A percentile compares a stretch with the other conserved stretches of the same genome.
Conservation (phyloP, 73 alveolate species). For the Durusdinium trenchii region DNA sequence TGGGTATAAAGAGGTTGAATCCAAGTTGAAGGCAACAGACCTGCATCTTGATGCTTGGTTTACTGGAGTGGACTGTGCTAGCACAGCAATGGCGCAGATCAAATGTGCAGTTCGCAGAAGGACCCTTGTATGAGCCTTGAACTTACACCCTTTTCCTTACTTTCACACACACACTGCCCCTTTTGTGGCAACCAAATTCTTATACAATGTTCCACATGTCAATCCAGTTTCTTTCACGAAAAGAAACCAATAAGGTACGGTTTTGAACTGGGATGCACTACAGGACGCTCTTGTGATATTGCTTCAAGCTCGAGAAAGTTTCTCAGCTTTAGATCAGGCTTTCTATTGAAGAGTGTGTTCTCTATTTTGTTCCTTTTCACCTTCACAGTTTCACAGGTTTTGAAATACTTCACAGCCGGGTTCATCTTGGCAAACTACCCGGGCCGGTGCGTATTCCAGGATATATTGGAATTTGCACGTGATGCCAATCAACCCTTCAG, state of each 20-base stretch:
- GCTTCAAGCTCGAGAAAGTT: not conserved
- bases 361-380: not conserved
- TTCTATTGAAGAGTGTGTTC: not conserved
- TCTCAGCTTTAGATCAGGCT: no score
- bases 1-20: not conserved
- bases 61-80: constrained; percentile 26
- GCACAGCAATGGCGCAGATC: not conserved
- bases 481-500: not conserved
- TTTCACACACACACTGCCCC: no score
- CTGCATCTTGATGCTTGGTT: constrained; percentile 7
- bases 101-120: not conserved
- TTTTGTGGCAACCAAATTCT: no score
- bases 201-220: no score
- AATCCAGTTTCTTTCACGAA: no score
- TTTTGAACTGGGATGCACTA: not conserved
- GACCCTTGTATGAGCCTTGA: not conserved
- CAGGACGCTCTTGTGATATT: constrained; percentile 9
- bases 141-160: no score
- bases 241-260: not conserved
- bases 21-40: not conserved
- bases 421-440: not conserved
- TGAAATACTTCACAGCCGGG: not conserved
- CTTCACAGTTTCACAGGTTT: not conserved
- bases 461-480: not conserved
- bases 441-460: not conserved